A percentile compares a stretch with the other conserved stretches of the same genome.
phyloP scores from a whole-genome alignment of 306 rosid species.

The Lablab purpureus region DNA sequence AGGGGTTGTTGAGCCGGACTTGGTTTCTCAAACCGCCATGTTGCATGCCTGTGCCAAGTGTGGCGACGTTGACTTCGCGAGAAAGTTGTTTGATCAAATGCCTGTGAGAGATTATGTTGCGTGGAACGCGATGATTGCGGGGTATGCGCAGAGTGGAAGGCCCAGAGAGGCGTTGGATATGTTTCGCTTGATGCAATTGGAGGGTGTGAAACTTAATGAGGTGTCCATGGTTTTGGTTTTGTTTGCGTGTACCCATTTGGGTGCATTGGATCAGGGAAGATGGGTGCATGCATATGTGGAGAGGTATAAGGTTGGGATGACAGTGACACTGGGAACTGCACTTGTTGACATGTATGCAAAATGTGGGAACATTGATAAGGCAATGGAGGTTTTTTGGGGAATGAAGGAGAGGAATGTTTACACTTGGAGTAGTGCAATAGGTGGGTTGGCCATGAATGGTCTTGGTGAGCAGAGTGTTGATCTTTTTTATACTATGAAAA shows the following conservation, averaged over 20 bases:
- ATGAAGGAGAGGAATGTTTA: conserved; percentile 70
- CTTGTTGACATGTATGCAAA: conserved; percentile 72
- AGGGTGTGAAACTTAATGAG: conserved; percentile 66
- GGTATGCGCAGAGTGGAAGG: conserved; percentile 63
- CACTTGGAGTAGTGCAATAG: conserved; percentile 70
- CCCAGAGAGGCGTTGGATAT: conserved; percentile 61
- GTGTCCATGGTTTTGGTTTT: conserved; percentile 71
- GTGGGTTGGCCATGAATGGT: conserved; percentile 72
- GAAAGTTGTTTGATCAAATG: conserved; percentile 71
- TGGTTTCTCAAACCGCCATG: conserved; percentile 66
- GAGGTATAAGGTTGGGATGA: conserved; percentile 57
- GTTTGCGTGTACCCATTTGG: conserved; percentile 59
- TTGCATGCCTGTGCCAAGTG: conserved; percentile 56
- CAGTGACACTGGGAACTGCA: conserved; percentile 61
- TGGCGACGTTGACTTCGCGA: conserved; percentile 56
- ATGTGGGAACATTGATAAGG: conserved; percentile 67
- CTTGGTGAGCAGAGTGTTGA: conserved; percentile 60
- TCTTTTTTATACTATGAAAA: conserved; percentile 59
- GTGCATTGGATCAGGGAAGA: conserved; percentile 71
- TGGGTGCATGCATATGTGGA: conserved; percentile 70
- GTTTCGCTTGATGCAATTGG: conserved; percentile 64
- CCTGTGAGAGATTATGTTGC: conserved; percentile 54
- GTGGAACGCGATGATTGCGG: conserved; percentile 70
- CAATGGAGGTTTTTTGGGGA: conserved; percentile 65
- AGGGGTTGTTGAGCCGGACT: conserved; percentile 47